Conservation (phyloP, 2,329 filamentous ascomycete genomes). For the Gnomoniopsis sp. region DNA sequence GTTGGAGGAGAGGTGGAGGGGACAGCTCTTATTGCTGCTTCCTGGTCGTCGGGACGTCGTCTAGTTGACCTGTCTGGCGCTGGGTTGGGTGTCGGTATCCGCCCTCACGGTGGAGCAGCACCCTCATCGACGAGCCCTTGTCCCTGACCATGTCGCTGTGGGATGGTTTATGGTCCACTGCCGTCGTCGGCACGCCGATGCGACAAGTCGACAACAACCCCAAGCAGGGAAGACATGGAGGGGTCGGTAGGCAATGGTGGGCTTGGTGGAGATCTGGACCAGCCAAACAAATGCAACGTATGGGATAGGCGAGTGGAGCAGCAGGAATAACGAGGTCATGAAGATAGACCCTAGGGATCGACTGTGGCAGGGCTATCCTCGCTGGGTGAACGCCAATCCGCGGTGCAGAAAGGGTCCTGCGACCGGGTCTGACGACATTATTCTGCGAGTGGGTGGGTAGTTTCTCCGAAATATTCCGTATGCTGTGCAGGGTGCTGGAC, state of each 20-base stretch:
- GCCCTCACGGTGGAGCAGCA: neutral
- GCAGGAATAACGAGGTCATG: neutral
- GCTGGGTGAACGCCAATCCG: neutral
- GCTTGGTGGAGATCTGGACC: neutral
- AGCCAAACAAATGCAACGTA: too few relatives aligned
- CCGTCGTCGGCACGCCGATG: neutral
- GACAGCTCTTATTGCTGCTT: slow-evolving; percentile 11
- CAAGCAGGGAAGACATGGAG: neutral
- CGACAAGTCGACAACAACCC: neutral
- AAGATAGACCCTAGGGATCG: neutral
- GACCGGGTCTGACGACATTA: slow-evolving; percentile 12
- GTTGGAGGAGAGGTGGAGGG: slow-evolving; percentile 13
- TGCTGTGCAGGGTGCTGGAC: neutral
- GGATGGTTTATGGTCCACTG: neutral
- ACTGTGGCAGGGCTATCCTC: neutral
- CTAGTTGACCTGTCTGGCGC: neutral
- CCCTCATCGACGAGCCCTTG: neutral
- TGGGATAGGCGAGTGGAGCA: neutral
- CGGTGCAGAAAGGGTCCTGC: slow-evolving; percentile 12
- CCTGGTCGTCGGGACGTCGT: slow-evolving; percentile 4
- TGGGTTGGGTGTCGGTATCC: neutral
- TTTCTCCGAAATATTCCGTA: slow-evolving; percentile 7
- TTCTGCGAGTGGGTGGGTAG: neutral
- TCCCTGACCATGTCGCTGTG: neutral
- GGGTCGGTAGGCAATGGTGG: neutral